phyloP scores from a whole-genome alignment of 2,329 filamentous ascomycete genomes.

The Juglanconis oblonga region DNA sequence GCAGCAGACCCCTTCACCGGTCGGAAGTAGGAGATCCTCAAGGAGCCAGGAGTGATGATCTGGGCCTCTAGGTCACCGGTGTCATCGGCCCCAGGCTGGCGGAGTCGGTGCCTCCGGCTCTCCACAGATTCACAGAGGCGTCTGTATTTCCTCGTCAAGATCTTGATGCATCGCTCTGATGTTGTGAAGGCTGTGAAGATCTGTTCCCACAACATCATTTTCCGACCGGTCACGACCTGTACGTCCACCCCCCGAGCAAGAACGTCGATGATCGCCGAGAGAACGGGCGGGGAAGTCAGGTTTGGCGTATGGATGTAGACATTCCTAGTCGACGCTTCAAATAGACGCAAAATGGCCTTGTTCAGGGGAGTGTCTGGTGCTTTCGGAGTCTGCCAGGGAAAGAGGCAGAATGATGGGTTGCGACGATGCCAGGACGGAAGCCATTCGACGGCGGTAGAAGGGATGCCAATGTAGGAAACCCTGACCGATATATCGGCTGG shows the following conservation, averaged over 20 bases:
- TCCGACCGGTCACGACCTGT: slow-evolving; percentile 61
- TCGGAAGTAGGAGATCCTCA: slow-evolving; percentile 60
- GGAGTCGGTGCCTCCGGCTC: slow-evolving; percentile 24
- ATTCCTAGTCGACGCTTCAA: slow-evolving; percentile 52
- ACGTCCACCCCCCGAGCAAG: slow-evolving; percentile 66
- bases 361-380: slow-evolving; percentile 68
- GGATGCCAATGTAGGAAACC: slow-evolving; percentile 40
- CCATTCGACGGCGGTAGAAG: slow-evolving; percentile 33
- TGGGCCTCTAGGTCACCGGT: slow-evolving; percentile 42
- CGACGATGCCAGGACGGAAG: slow-evolving; percentile 72
- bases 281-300: slow-evolving; percentile 64
- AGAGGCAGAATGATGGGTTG: slow-evolving; percentile 61
- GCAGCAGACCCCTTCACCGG: slow-evolving; percentile 26
- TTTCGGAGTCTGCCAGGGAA: slow-evolving; percentile 50
- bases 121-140: background rate
- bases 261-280: slow-evolving; percentile 59
- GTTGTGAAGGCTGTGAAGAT: slow-evolving; percentile 75
- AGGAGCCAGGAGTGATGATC: slow-evolving; percentile 37
- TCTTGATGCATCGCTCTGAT: slow-evolving; percentile 61
- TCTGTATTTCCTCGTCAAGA: slow-evolving; percentile 54
- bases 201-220: slow-evolving; percentile 77
- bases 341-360: slow-evolving; percentile 57
- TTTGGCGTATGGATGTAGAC: slow-evolving; percentile 78
- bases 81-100: slow-evolving; percentile 23
- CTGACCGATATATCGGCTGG: slow-evolving; percentile 11